Conservation (phyloP, 805 yeast species). For the Starmerella vaccinii region DNA sequence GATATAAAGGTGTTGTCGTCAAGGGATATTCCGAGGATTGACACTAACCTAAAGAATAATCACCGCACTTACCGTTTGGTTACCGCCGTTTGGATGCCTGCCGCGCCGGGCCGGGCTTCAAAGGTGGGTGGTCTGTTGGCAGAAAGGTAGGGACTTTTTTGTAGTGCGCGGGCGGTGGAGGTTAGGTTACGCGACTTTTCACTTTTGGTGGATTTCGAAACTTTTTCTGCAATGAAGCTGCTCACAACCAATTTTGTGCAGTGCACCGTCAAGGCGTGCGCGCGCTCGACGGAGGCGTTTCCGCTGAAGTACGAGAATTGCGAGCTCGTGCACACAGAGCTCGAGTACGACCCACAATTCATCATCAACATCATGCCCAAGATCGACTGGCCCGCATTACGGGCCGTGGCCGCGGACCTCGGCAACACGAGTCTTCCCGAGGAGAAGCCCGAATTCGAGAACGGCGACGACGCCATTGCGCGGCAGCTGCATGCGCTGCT, state of each 20-base stretch:
- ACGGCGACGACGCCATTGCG: slow-evolving; percentile 42
- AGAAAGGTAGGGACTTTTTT: background rate
- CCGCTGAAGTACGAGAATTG: slow-evolving; percentile 67
- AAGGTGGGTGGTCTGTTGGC: too few species aligned
- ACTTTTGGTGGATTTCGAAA: background rate
- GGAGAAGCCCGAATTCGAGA: slow-evolving; percentile 31
- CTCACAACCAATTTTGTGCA: slow-evolving; percentile 93
- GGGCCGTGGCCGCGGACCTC: slow-evolving; percentile 63
- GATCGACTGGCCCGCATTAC: slow-evolving; percentile 78
- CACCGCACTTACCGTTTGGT: slow-evolving; percentile 9
- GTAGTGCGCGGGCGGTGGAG: background rate
- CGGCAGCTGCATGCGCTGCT: slow-evolving; percentile 67
- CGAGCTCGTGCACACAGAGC: slow-evolving; percentile 61
- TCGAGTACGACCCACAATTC: slow-evolving; percentile 76
- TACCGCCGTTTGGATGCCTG: too few species aligned
- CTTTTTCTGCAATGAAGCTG: slow-evolving; percentile 55
- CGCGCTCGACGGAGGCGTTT: slow-evolving; percentile 60
- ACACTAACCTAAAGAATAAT: slow-evolving; percentile 17
- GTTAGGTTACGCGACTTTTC: slow-evolving; percentile 7
- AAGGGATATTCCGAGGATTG: slow-evolving; percentile 27
- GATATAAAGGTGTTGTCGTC: slow-evolving; percentile 6
- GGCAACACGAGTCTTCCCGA: slow-evolving; percentile 45
- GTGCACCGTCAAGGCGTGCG: slow-evolving; percentile 81
- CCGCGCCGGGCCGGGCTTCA: too few species aligned
- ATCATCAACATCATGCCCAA: slow-evolving; percentile 64